These are phyloP conservation scores for Podaxis sp. DNA, from an alignment of 768 basidiomycete genomes.

Conservation along the genomic window DNA sequence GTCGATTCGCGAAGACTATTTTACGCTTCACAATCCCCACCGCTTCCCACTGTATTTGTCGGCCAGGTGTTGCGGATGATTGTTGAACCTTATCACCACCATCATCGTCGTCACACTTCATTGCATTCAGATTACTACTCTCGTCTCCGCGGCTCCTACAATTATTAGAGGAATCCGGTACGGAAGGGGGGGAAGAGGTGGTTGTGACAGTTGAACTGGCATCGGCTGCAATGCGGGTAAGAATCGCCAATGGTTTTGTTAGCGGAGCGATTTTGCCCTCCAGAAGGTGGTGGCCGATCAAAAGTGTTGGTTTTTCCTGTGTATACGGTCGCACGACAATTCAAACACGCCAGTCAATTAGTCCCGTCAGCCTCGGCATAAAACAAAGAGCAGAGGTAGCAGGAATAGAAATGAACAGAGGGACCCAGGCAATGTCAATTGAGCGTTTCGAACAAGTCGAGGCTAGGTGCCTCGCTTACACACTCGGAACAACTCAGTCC, in stretches of 20 bases:
- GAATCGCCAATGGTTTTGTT: constrained; percentile 79
- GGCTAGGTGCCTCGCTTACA: too few relatives aligned
- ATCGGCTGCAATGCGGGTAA: constrained; percentile 41
- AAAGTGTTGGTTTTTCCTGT: constrained; percentile 75
- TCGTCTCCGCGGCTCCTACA: not conserved
- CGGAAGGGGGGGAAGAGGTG: not conserved
- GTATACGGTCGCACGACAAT: not conserved
- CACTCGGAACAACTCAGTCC: not conserved
- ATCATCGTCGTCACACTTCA: constrained; percentile 2
- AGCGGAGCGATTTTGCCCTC: constrained; percentile 81
- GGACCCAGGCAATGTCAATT: not conserved
- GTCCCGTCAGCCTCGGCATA: not conserved
- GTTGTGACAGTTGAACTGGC: constrained; percentile 5
- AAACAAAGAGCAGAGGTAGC: not conserved
- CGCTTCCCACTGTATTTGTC: constrained; percentile 51
- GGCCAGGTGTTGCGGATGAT: not conserved
- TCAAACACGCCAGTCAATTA: not conserved
- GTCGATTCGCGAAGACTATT: constrained; percentile 79
- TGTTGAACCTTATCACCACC: constrained; percentile 9
- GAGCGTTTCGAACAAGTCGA: too few relatives aligned
- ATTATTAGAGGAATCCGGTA: constrained; percentile 3
- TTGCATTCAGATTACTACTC: not conserved
- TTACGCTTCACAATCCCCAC: constrained; percentile 77
- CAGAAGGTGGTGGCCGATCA: constrained; percentile 86
- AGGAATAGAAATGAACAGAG: not conserved